A percentile compares a stretch with the other conserved stretches of the same genome.
These are phyloP conservation scores for Russula compacta DNA, from an alignment of 768 basidiomycete species.

Conservation along the genomic window DNA sequence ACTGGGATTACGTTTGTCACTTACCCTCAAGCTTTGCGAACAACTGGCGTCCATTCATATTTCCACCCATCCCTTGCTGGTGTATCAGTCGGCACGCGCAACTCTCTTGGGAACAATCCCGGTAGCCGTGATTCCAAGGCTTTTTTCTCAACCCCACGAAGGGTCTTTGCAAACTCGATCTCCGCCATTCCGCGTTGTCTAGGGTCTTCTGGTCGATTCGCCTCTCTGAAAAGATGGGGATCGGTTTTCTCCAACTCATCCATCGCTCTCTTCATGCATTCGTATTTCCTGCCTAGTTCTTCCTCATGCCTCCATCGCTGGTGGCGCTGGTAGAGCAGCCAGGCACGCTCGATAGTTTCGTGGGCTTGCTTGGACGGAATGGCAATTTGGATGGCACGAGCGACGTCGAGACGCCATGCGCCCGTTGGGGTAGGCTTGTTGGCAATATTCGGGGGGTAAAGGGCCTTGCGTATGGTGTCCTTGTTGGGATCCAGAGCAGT, in stretches of 20 bases:
- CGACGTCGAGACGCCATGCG: conserved; percentile 76
- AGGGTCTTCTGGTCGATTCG: conserved; percentile 70
- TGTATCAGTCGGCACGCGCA: conserved; percentile 79
- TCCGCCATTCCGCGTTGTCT: conserved; percentile 49
- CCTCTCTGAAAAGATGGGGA: conserved; percentile 52
- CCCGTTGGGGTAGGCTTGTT: conserved; percentile 69
- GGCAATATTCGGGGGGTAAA: conserved; percentile 73
- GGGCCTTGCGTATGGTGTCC: conserved; percentile 65
- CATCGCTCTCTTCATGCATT: conserved; percentile 79
- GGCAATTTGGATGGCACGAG: conserved; percentile 66
- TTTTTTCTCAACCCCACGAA: conserved; percentile 58
- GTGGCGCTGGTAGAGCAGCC: conserved; percentile 73
- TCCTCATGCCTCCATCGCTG: conserved; percentile 57
- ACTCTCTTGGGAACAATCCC: conserved; percentile 81
- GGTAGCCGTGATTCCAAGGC: conserved; percentile 69
- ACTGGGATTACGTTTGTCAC: background rate
- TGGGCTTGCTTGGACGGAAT: conserved; percentile 86
- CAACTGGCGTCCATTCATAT: conserved; percentile 64
- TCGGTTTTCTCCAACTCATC: conserved; percentile 59
- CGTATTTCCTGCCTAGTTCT: conserved; percentile 68
- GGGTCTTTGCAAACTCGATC: conserved; percentile 46
- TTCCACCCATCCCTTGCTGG: conserved; percentile 77
- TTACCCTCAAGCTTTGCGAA: conserved; percentile 15
- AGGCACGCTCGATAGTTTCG: conserved; percentile 87
- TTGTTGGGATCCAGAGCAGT: conserved; percentile 47